Conservation (phyloP, 2,329 filamentous ascomycete genomes). For the Huntiella moniliformis region DNA sequence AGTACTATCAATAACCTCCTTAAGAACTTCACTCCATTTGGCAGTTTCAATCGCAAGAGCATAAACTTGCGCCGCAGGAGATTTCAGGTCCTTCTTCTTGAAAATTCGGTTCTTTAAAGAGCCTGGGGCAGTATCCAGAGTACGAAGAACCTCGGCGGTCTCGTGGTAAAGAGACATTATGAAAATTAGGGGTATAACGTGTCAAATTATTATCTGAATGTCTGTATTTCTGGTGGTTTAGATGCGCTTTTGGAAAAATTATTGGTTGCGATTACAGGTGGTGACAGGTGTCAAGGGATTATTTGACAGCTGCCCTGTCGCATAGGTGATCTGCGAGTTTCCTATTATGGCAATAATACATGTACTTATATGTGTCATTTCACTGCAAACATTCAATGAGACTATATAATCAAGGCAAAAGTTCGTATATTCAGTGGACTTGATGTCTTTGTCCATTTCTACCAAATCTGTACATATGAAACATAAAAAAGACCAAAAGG, state of each 20-base stretch:
- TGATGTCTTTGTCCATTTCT: too few species aligned
- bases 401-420: too few species aligned
- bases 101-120: conserved; percentile 81
- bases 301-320: neutral
- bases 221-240: too few species aligned
- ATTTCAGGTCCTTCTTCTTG: conserved; percentile 53
- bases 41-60: conserved; percentile 70
- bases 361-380: too few species aligned
- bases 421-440: too few species aligned
- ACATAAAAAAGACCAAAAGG: too few species aligned
- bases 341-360: too few species aligned
- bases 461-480: too few species aligned
- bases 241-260: too few species aligned
- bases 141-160: conserved; percentile 53
- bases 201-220: too few species aligned
- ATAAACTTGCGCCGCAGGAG: conserved; percentile 63
- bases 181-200: neutral
- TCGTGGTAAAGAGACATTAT: conserved; percentile 91
- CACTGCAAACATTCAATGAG: too few species aligned
- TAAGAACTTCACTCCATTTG: conserved; percentile 77
- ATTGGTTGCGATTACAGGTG: neutral
- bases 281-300: too few species aligned
- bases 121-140: conserved; percentile 42
- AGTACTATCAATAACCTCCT: conserved; percentile 73
- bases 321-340: neutral